Base-by-base conservation (phyloP, 805 yeast genomes). In the Kregervanrija delftensis region DNA sequence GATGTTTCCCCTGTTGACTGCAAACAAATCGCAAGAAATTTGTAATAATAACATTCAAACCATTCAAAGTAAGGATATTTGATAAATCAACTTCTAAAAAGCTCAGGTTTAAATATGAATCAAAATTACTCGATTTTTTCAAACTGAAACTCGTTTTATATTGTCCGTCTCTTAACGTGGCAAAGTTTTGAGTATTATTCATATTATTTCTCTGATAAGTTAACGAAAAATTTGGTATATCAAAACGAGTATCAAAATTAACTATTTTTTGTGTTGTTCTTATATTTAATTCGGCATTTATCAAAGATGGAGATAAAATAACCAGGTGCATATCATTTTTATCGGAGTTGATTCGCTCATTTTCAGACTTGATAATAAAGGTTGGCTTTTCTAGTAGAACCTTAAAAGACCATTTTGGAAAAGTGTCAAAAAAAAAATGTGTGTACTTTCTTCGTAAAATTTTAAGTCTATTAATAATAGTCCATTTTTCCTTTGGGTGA, bases 311-410 rank as follows among this genome's bases (percentile, higher is more conserved):
- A 8, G 52, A 49, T 2, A 54, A 31, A 14, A 56, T 46, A 2
- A 52, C 28, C 43, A 61, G 46, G 28, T 59, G 56, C 5, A 54
- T 41, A 30, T 46, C 45, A 12, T 50, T 43, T 12, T 42, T 39
- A 12, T 41, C 36, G 2, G 30, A 33, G 5, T 36, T 11, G 15
- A 16, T 33, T 4, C 36, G 22, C 11, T 43, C 45, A 40, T 38
- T 43, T 32, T 48, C 45, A 4, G 53, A 48, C 45, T 58, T 61
- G 4, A 59, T 38, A 4, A 62, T 44, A 11, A 59, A 9, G 1
- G 53, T 49, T 4, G 66, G 66, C n/a, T 56, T 52, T 31, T 61
- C 64, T 5, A 61, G 37, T 0, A 59, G 42, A 2, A 62, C 11
- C 31, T 59, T 59, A 28, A 55, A 3, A 5, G 55, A 48, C 30